Evolutionary conservation across 2,329 filamentous ascomycete species (phyloP).

Genomic region (Fusarium sp.): DNA sequence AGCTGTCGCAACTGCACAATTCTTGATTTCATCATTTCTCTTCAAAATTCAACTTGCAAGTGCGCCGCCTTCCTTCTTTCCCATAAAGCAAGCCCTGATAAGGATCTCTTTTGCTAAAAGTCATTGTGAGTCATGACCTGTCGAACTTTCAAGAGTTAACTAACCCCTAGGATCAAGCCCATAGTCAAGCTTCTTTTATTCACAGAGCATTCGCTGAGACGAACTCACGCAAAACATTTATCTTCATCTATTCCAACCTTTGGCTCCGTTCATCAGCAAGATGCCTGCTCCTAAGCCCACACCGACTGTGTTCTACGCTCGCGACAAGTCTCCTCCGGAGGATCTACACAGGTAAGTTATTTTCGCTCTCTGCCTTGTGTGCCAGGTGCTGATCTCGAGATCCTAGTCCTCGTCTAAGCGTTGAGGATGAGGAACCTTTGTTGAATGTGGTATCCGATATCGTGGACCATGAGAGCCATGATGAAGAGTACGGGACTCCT

Average conservation of each 20-base stretch:
- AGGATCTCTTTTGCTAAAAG: background rate
- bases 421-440: conserved; percentile 23
- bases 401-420: conserved; percentile 21
- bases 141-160: background rate
- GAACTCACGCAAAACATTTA: no score
- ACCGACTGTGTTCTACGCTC: conserved; percentile 43
- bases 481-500: conserved; percentile 4
- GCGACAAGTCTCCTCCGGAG: conserved; percentile 30
- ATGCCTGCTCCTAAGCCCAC: conserved; percentile 33
- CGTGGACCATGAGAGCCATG: conserved; percentile 15
- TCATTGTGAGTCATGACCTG: background rate
- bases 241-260: background rate
- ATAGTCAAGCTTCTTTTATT: background rate
- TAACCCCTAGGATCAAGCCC: background rate
- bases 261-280: background rate
- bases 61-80: no score
- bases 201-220: no score
- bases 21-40: background rate
- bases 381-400: conserved; percentile 5
- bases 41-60: background rate
- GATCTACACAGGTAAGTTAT: conserved; percentile 32
- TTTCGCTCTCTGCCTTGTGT: no score
- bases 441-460: conserved; percentile 26
- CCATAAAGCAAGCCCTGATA: background rate
- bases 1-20: background rate